Base-by-base conservation (phyloP, 306 rosid species). In the Glycine latifolia region DNA sequence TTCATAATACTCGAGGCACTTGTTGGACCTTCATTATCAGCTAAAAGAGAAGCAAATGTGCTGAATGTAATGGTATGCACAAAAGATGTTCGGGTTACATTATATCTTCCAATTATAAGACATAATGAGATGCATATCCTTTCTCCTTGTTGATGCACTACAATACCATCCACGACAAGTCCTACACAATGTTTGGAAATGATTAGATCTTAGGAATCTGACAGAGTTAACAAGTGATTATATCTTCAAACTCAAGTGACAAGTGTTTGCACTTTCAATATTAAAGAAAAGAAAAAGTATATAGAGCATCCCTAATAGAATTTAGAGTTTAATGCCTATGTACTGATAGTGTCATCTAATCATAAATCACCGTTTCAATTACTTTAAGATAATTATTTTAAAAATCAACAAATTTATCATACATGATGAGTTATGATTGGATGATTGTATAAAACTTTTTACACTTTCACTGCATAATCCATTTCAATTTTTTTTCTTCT, bases 1-100 rank as follows among this genome's bases (percentile, higher is more conserved):
- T 92, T 89, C 81, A 89, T 96, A 83, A 44, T 96, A 67, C 89
- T 96, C 0, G 97, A 96, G 71, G 91, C 97, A 73, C 88, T 96
- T 10, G 89, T 89, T 80, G 94, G 97, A 82, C 76, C 97, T 85
- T 89, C 94, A 13, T 65, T 50, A 41, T 81, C 87, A 82, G 74
- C 91, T 56, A 80, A 76, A 87, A 87, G 87, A 83, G 96, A 90
- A 72, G 87, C 90, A 73, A 72, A 70, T 59, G 61, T 90, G 66
- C 87, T 83, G 44, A 88, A 87, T 85, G 92, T 77, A 76, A 88
- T 91, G 98, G 99, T 91, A 89, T 60, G 86, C 83, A 17, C 46
- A 67, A 67, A 61, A 60, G 10, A 82, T 67, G 44, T 58, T 84
- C 75, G 52, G 49, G 54, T 78, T 48, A n/a, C 80, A 55, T 78